Percentiles rank a stretch among this genome's conserved stretches.
These are phyloP conservation scores for Lactifluus pinguis DNA, from an alignment of 768 basidiomycete genomes.

Conservation along the genomic window DNA sequence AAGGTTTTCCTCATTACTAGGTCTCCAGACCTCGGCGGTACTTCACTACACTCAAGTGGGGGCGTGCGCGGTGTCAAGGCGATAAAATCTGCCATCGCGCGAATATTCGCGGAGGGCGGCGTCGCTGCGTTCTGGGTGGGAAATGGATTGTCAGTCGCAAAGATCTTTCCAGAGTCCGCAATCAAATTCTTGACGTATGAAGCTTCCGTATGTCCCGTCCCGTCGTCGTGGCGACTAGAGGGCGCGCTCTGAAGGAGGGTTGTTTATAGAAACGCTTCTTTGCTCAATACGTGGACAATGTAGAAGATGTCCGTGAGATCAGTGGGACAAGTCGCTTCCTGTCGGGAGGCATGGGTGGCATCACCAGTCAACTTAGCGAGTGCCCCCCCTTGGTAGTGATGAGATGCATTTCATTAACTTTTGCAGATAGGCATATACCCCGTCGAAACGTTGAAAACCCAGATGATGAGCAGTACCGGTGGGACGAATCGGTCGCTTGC, in stretches of 20 bases:
- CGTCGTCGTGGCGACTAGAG: neutral
- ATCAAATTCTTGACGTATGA: conserved; percentile 98
- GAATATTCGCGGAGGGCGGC: conserved; percentile 86
- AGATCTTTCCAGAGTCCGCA: conserved; percentile 97
- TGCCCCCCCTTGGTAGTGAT: conserved; percentile 14
- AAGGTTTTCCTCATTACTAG: conserved; percentile 96
- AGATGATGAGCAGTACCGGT: conserved; percentile 90
- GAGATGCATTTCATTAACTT: conserved; percentile 19
- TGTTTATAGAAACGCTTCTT: conserved; percentile 79
- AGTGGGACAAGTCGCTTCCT: conserved; percentile 89
- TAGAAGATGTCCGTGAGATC: conserved; percentile 60
- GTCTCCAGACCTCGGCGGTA: conserved; percentile 59
- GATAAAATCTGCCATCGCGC: conserved; percentile 60
- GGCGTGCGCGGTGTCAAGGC: conserved; percentile 48
- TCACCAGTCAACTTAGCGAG: conserved; percentile 83
- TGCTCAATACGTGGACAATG: conserved; percentile 84
- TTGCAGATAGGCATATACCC: conserved; percentile 76
- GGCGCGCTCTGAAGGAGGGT: conserved; percentile 2
- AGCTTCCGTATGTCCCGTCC: conserved; percentile 55
- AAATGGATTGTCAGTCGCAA: conserved; percentile 84
- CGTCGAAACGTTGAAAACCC: conserved; percentile 95
- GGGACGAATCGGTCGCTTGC: conserved; percentile 47
- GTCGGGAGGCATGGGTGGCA: conserved; percentile 94
- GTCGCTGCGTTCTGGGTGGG: conserved; percentile 96
- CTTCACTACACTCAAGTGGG: conserved; percentile 35